Evolutionary conservation across 306 rosid species (phyloP).

Genomic region (Vigna reflexopilosa): DNA sequence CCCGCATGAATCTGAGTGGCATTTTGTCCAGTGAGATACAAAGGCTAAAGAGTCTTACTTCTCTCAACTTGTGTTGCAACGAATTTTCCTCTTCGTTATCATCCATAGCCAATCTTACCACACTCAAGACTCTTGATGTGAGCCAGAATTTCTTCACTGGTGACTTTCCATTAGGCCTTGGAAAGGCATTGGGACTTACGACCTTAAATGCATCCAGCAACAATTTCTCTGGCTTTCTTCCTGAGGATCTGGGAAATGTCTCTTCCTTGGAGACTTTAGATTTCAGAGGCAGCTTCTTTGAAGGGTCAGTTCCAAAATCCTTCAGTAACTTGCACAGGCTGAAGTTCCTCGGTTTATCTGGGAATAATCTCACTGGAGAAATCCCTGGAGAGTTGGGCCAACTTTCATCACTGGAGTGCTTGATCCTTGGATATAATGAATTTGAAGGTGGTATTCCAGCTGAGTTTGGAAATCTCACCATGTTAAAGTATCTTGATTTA

Average conservation of each 20-base stretch:
- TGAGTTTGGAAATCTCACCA: constrained; percentile 84
- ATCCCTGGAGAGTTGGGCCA: constrained; percentile 77
- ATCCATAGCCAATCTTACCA: constrained; percentile 62
- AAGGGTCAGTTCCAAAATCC: constrained; percentile 72
- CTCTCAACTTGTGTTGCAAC: constrained; percentile 81
- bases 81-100: constrained; percentile 71
- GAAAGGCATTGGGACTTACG: constrained; percentile 50
- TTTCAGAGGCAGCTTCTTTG: constrained; percentile 86
- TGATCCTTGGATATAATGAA: constrained; percentile 82
- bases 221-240: constrained; percentile 74
- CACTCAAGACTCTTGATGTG: constrained; percentile 67
- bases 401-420: constrained; percentile 70
- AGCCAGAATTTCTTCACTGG: constrained; percentile 85
- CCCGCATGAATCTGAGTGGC: constrained; percentile 89
- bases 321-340: constrained; percentile 64
- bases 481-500: constrained; percentile 84
- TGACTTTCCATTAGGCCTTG: constrained; percentile 70
- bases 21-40: constrained; percentile 63
- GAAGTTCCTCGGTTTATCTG: constrained; percentile 91
- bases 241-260: constrained; percentile 80
- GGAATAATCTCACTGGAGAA: constrained; percentile 81
- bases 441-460: constrained; percentile 80
- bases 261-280: constrained; percentile 74
- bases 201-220: constrained; percentile 84
- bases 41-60: constrained; percentile 57